Evolutionary conservation across 2,329 filamentous ascomycete genomes (phyloP).

Genomic region (Gremmenia infestans): DNA sequence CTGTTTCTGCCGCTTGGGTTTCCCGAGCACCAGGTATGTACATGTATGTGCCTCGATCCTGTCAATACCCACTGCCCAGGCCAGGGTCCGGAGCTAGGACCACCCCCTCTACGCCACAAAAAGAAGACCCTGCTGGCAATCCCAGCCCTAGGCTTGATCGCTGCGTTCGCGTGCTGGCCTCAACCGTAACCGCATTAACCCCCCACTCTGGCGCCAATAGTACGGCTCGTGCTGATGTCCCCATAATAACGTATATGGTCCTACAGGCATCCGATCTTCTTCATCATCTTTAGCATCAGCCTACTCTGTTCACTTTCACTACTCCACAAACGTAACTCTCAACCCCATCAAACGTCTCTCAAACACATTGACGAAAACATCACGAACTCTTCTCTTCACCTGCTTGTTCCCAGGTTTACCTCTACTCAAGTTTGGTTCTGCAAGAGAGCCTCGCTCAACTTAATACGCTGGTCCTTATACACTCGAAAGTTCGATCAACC

Average conservation of each 20-base stretch:
- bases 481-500: no score
- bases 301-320: neutral
- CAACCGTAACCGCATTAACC: neutral
- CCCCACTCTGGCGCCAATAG: neutral
- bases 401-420: neutral
- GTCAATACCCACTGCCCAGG: neutral
- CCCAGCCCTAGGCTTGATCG: conserved; percentile 7
- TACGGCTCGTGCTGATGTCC: neutral
- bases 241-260: conserved; percentile 10
- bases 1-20: neutral
- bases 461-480: neutral
- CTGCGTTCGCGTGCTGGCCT: conserved; percentile 9
- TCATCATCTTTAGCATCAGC: neutral
- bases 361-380: neutral
- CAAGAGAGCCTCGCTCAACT: neutral
- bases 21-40: neutral
- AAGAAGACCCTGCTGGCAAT: conserved; percentile 1
- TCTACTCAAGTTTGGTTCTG: neutral
- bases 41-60: neutral
- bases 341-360: neutral
- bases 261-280: conserved; percentile 8
- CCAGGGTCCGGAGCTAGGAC: neutral
- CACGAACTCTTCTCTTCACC: neutral
- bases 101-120: neutral
- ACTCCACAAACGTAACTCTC: neutral